phyloP scores from a whole-genome alignment of 2,329 filamentous ascomycete genomes.

The Diplocarpon mali region DNA sequence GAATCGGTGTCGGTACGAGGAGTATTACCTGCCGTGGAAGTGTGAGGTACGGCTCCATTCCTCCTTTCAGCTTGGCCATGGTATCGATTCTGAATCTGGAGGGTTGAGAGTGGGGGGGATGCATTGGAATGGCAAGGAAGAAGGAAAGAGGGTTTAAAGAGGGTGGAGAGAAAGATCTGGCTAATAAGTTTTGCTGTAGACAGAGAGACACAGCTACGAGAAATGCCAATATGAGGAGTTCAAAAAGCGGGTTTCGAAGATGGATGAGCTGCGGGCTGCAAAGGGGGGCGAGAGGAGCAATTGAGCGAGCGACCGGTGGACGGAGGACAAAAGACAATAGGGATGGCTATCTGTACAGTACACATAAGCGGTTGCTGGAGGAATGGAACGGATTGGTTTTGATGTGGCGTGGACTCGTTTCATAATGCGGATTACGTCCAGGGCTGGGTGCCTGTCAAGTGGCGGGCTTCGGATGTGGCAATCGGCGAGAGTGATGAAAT shows the following conservation, averaged over 20 bases:
- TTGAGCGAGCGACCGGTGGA: slow-evolving; percentile 32
- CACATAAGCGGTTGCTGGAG: background rate
- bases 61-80: background rate
- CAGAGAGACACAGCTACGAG: slow-evolving; percentile 95
- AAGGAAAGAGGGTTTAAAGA: background rate
- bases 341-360: background rate
- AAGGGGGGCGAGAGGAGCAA: slow-evolving; percentile 83
- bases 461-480: no score
- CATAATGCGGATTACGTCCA: no score
- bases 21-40: slow-evolving; percentile 96
- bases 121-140: background rate
- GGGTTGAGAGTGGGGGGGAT: background rate
- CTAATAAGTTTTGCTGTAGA: slow-evolving; percentile 39
- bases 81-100: background rate
- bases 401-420: no score
- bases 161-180: background rate
- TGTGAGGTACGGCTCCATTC: slow-evolving; percentile 62
- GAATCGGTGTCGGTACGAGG: slow-evolving; percentile 85
- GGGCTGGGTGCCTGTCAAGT: no score
- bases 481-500: no score
- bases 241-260: slow-evolving; percentile 97
- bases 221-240: slow-evolving; percentile 99
- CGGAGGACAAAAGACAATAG: no score
- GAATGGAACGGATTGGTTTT: no score
- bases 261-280: slow-evolving; percentile 85